Evolutionary conservation across 192 early-diverging fungal genomes (phyloP), one percentile per base, ranked within the genome.

Genomic region (Cladochytrium replicatum): DNA sequence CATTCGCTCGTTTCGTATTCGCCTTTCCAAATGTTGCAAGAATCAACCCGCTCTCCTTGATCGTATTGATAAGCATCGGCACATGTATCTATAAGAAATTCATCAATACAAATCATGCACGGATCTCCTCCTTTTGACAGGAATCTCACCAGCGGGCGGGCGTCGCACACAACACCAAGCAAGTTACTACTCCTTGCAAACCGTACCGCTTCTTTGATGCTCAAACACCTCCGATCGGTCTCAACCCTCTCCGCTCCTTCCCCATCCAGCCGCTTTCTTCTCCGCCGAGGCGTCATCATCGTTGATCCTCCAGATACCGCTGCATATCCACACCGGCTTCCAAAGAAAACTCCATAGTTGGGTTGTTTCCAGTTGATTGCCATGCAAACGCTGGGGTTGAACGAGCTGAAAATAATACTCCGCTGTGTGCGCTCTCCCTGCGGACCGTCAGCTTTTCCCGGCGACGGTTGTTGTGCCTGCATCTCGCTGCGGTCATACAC

Each of bases 331-430:
- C 85, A 86, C 30, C 78, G 77, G 3, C 88, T 89, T 46, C 84
- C 77, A 64, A 96, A 91, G 59, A 99, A 99, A 17, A 99, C 96
- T 19, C 74, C 75, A 79, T 82, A 99, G 57, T 97, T 97, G 17
- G 93, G 93, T 52, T 99, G 96, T 64, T 99, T 99, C 96, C 96
- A 97, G 72, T 93, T 99, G 29, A 96, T 52, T 11, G 89, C 84
- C 9, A 84, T 87, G 68, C 96, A 99, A 0, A 95, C 80, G 15
- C 77, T 68, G 11, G 91, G 86, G 58, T 91, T 95, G 64, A 89
- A 89, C 2, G 89, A 92, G 21, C 82, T 85, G 60, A 96, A 93
- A 57, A 99, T 85, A n/a, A 85, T 69, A 29, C 65, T 60, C 5
- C 71, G 57, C 23, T 62, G 57, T 23, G 54, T 38, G n/a, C n/a